These are phyloP conservation scores for Decorospora gaudefroyi DNA, from an alignment of 2,329 filamentous ascomycete genomes.

Conservation along the genomic window DNA sequence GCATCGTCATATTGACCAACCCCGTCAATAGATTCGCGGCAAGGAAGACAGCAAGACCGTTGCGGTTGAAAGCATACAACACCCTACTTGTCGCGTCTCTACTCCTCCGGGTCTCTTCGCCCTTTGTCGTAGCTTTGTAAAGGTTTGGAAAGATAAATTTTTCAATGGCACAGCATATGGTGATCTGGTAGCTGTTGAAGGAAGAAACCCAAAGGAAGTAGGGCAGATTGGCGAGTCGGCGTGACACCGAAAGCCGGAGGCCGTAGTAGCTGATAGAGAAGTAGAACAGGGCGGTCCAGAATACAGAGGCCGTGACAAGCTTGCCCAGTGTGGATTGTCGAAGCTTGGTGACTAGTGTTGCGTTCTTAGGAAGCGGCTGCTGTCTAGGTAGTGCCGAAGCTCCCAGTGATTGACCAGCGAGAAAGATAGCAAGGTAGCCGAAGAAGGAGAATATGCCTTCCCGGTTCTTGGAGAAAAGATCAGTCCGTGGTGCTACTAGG, in stretches of 20 bases:
- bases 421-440: constrained; percentile 93
- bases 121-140: constrained; percentile 60
- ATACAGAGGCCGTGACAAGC: constrained; percentile 65
- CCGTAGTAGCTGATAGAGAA: constrained; percentile 73
- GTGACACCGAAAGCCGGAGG: constrained; percentile 69
- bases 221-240: constrained; percentile 87
- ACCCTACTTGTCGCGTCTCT: constrained; percentile 76
- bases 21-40: constrained; percentile 89
- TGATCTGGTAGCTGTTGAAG: constrained; percentile 84
- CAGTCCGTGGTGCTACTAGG: constrained; percentile 75
- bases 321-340: constrained; percentile 64
- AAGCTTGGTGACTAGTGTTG: constrained; percentile 52
- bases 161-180: constrained; percentile 78
- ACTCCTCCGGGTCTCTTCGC: constrained; percentile 66
- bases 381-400: constrained; percentile 72
- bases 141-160: constrained; percentile 74
- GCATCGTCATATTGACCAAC: constrained; percentile 81
- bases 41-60: constrained; percentile 83
- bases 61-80: constrained; percentile 83
- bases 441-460: constrained; percentile 95
- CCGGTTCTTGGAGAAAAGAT: constrained; percentile 84
- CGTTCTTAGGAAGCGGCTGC: constrained; percentile 51
- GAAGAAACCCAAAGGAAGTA: constrained; percentile 93
- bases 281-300: constrained; percentile 74
- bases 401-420: constrained; percentile 83